phyloP scores from a whole-genome alignment of 2,329 filamentous ascomycete genomes.

The Claviceps purpurea region DNA sequence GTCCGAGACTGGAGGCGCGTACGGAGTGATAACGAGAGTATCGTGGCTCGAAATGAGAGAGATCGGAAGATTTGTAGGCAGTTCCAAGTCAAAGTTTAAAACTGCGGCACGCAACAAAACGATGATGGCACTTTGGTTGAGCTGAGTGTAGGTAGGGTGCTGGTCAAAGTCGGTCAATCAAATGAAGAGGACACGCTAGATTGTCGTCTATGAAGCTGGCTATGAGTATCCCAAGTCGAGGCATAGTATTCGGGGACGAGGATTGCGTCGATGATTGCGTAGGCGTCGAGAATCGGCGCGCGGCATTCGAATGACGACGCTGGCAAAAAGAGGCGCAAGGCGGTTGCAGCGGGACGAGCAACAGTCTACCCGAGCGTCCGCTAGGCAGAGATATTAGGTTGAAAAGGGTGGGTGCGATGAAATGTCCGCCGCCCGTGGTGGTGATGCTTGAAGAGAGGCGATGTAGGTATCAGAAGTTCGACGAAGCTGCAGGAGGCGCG shows the following conservation, averaged over 20 bases:
- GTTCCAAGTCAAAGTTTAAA: background rate
- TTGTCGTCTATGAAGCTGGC: background rate
- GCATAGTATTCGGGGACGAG: background rate
- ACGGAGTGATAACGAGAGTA: background rate
- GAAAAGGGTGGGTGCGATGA: background rate
- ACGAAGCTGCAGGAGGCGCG: too few relatives aligned
- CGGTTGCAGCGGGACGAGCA: background rate
- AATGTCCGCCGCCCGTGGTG: too few relatives aligned
- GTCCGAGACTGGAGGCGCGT: background rate
- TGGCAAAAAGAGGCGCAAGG: background rate
- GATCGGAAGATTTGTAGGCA: background rate
- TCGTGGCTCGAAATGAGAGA: background rate
- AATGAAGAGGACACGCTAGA: background rate
- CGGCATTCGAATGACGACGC: constrained; percentile 1
- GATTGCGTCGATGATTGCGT: background rate
- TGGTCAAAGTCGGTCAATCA: background rate
- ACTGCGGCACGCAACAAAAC: background rate
- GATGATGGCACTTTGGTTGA: too few relatives aligned
- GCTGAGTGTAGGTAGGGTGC: background rate
- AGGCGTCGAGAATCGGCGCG: background rate
- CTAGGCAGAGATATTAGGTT: background rate
- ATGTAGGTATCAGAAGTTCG: too few relatives aligned
- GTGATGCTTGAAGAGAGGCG: too few relatives aligned
- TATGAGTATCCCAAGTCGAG: constrained; percentile 1
- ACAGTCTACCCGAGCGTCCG: background rate